Evolutionary conservation across 805 yeast species (phyloP), one percentile per base, ranked within the genome.

Genomic region (Yamadazyma olivae): DNA sequence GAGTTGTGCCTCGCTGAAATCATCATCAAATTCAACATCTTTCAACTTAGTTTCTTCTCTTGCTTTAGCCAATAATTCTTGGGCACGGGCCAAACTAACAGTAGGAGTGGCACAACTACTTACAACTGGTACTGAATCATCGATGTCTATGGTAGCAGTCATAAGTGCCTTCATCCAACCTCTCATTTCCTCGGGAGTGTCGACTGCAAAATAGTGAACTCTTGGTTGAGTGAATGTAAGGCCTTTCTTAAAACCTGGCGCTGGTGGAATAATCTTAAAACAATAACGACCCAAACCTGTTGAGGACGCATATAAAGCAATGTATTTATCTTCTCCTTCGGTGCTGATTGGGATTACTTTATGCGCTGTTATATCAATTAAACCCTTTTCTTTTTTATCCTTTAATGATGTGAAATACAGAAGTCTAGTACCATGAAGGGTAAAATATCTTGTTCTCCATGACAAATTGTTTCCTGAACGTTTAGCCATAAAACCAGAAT

Each of bases 21-120:
- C 43, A 21, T 40, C 44, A 24, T 35, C 33, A 25, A 64, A 54
- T 32, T 71, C 75, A 37, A 74, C 68, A 44, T 75, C 75, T 45
- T 79, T 78, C 35, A 69, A 50, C 44, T 71, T 74, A 0, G 84
- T 79, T 44, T 77, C 86, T 50, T 83, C 93, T 51, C 95, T 72
- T 0, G 95, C 93, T 47, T 81, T 84, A 2, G 86, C 81, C 50
- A 88, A 68, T 57, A 93, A 59, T 51, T 81, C 95, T 59, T 88
- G 95, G 0, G 99, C 99, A 49, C 79, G 81, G 32, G 79, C 77
- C 44, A 93, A 66, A 8, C 95, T 81, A 6, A 93, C 89, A 0
- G 98, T 91, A n/a, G 99, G 98, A 0, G 97, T 88, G 9, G 84
- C 82, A 57, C 95, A 91, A 12, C 96, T 84, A 41, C 95, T 83